Evolutionary conservation across 148 eudicot species (phyloP).

Genomic region (Rhododendron griersonianum): DNA sequence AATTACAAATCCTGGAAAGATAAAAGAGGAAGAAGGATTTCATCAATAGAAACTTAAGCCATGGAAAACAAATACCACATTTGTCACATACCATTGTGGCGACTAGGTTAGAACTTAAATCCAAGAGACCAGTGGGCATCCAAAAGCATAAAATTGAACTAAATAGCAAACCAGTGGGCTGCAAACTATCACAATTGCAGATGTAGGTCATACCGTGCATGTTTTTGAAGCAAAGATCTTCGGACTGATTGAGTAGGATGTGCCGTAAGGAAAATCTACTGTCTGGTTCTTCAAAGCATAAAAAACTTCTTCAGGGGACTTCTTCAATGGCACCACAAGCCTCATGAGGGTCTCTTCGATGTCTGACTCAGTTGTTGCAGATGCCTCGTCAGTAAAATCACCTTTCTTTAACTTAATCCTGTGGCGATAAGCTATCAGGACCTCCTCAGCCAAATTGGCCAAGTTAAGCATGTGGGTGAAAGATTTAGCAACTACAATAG

Average conservation of each 20-base stretch:
- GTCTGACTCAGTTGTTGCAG: slow-evolving; percentile 88
- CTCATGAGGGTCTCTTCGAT: slow-evolving; percentile 86
- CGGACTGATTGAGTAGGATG: slow-evolving; percentile 9
- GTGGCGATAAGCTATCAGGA: slow-evolving; percentile 66
- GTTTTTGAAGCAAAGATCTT: slow-evolving; percentile 72
- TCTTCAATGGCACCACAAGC: too few species aligned
- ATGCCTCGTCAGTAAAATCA: slow-evolving; percentile 70
- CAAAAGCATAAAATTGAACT: too few species aligned
- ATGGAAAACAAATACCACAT: too few species aligned
- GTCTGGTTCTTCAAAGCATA: slow-evolving; percentile 92
- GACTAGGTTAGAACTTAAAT: too few species aligned
- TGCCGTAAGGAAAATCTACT: slow-evolving; percentile 34
- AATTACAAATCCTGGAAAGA: slow-evolving; percentile 61
- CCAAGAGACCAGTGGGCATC: too few species aligned
- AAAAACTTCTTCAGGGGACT: slow-evolving; percentile 39
- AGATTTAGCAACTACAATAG: slow-evolving; percentile 81
- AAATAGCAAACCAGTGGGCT: background rate
- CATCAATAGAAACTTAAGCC: too few species aligned
- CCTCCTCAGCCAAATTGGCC: slow-evolving; percentile 35
- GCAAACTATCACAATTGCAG: background rate
- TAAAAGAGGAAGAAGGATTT: too few species aligned
- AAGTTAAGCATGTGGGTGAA: slow-evolving; percentile 96
- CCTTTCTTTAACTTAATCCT: slow-evolving; percentile 78
- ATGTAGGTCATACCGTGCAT: slow-evolving; percentile 58
- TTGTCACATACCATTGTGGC: too few species aligned